Evolutionary conservation across 2,329 filamentous ascomycete species (phyloP), one percentile per base, ranked within the genome.

Genomic region (Paecilomyces sp.): DNA sequence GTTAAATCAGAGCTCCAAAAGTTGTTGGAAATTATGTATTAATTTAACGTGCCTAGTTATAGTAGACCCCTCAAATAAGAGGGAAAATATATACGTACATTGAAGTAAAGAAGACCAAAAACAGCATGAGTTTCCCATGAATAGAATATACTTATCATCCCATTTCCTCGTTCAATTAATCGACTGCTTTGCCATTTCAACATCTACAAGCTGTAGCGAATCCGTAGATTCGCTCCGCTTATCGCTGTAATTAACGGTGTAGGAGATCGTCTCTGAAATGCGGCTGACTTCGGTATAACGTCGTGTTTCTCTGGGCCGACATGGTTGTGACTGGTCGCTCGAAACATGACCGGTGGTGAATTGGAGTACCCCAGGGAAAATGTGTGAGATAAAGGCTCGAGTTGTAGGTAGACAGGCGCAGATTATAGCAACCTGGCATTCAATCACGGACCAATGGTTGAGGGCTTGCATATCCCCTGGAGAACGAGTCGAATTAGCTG

Each of bases 371-470:
- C 57, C 57, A n/a, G 59, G 59, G 9, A 52, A 31, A 57, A 51
- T 55, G 53, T 54, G 59, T 6, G 47, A 31, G 13, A 61, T 31
- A 7, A 61, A 18, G 12, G 34, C 57, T 34, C 56, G 56, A 28
- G 57, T 31, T 24, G 56, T 31, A 28, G 59, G 59, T 41, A 61
- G 28, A 33, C 59, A 61, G 18, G 59, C 59, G 28, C 59, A 61
- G 13, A 58, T 47, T 34, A 61, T 53, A n/a, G 59, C 56, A 8
- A 61, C 33, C 50, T 58, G 56, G 41, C 50, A 54, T 25, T 61
- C 59, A n/a, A 61, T 61, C 15, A 58, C 53, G 9, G 57, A 61
- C 59, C 56, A 58, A 36, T 58, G 51, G 34, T 52, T 58, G 11
- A 61, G 33, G 1, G 56, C 33, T 30, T 34, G 51, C 53, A 61